phyloP scores from a whole-genome alignment of 257 asterid genomes.

The Haberlea rhodopensis region DNA sequence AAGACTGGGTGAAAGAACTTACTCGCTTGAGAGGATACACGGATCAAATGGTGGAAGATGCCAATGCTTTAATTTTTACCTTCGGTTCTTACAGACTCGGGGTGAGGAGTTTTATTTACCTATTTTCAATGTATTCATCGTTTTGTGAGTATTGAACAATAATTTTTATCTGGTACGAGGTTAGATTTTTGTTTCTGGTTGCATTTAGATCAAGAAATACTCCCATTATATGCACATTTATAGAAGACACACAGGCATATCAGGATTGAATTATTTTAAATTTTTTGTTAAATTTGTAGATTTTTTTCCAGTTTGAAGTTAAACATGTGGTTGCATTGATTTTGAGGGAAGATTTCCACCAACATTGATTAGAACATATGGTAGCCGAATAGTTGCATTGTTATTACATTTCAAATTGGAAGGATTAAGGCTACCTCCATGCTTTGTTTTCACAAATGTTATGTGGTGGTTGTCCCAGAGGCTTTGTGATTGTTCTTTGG shows the following conservation, averaged over 20 bases:
- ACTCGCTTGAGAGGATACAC: constrained; percentile 66
- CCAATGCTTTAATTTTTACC: constrained; percentile 80
- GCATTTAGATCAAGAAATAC: constrained; percentile 12
- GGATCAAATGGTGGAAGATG: constrained; percentile 82
- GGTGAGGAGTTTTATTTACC: constrained; percentile 42
- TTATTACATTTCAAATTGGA: background rate
- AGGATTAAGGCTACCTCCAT: background rate
- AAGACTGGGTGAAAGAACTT: constrained; percentile 64
- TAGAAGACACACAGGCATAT: background rate
- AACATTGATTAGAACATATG: background rate
- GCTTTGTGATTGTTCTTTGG: constrained; percentile 8
- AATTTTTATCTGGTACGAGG: background rate
- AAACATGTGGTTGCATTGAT: background rate
- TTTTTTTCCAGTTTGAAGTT: background rate
- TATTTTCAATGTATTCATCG: background rate
- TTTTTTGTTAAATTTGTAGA: background rate
- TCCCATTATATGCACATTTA: background rate
- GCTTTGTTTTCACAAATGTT: background rate
- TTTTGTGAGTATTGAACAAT: background rate
- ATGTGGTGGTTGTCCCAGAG: constrained; percentile 9
- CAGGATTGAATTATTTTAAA: background rate
- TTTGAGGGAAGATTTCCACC: background rate
- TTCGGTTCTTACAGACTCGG: constrained; percentile 98
- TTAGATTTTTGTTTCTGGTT: constrained; percentile 1
- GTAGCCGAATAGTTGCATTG: background rate